phyloP scores from a whole-genome alignment of 2,329 filamentous ascomycete genomes.

The Diaporthe longicolla region DNA sequence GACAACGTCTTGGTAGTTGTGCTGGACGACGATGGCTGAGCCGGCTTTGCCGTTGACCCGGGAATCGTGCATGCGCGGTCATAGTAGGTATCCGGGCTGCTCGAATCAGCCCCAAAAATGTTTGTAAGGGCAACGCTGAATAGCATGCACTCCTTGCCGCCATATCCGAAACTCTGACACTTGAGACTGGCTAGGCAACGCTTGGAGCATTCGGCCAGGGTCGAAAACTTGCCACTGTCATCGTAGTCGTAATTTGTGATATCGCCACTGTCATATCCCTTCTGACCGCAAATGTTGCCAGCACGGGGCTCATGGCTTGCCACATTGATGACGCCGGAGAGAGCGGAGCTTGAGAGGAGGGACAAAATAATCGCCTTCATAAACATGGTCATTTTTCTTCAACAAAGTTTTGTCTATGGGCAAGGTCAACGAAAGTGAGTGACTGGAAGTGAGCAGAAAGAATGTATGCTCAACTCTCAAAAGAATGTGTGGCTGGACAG shows the following conservation, averaged over 20 bases:
- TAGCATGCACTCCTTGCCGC: constrained; percentile 25
- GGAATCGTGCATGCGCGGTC: constrained; percentile 9
- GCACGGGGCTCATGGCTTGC: not conserved
- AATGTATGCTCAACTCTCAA: not conserved
- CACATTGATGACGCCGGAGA: not conserved
- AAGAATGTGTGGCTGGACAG: not conserved
- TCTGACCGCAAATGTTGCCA: constrained; percentile 8
- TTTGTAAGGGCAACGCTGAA: constrained; percentile 23
- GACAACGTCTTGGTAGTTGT: not conserved
- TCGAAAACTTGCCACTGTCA: not conserved
- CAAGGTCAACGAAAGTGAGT: not conserved
- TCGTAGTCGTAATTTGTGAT: constrained; percentile 17
- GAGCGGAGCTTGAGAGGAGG: not conserved
- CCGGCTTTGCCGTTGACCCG: not conserved
- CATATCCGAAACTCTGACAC: constrained; percentile 15
- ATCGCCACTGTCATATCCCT: constrained; percentile 8
- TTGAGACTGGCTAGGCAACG: not conserved
- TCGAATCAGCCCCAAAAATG: constrained; percentile 10
- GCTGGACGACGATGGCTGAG: not conserved
- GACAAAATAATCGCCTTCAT: not conserved
- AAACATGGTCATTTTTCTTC: not conserved
- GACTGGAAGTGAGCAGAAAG: not conserved
- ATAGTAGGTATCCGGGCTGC: constrained; percentile 17
- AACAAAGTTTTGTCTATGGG: not conserved
- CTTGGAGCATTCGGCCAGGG: constrained; percentile 9